Evolutionary conservation across 1,139 yeast species (phyloP), one percentile per base, ranked within the genome.

Genomic region (Magnusiomyces paraingens): DNA sequence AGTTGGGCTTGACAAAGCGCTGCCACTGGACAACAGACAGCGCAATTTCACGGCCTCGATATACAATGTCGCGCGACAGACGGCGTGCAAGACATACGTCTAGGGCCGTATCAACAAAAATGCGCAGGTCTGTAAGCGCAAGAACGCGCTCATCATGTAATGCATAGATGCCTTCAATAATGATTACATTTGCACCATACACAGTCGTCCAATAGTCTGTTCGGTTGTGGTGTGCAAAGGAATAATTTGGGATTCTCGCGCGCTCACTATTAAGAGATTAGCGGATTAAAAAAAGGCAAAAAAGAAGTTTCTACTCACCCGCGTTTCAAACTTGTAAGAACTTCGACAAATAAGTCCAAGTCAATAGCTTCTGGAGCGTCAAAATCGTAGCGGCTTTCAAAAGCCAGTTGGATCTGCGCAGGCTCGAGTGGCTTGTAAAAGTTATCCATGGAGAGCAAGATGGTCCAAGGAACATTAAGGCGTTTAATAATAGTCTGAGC

Each of bases 171-270:
- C 99, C 99, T 68, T 93, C 99, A 43, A 93, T 74, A 14, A 93
- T 85, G 57, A 93, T 86, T 18, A 93, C 95, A 66, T 90, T 90
- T 36, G 98, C 96, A 2, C 98, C 99, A 66, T 90, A 91, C n/a
- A 93, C 80, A 2, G 91, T 83, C 49, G 84, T 74, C 40, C 78
- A 77, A 65, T 85, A 82, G 48, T 76, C 80, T 1, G 93, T 84
- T 57, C 97, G 75, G 56, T 79, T 78, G 68, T 93, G 99, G 44
- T 77, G 70, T 0, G 75, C 71, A 70, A 93, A 93, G 3, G 96
- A 88, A 68, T 93, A 93, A 2, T 88, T 82, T 0, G 99, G 99
- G 20, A 93, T 84, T 54, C 81, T 80, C 0, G 90, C 85, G 63
- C 78, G 79, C 47, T 66, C 68, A 15, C 12, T 36, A 45, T 10